Conservation (phyloP, 2,329 filamentous ascomycete genomes). For the Pezicula carpinea region DNA sequence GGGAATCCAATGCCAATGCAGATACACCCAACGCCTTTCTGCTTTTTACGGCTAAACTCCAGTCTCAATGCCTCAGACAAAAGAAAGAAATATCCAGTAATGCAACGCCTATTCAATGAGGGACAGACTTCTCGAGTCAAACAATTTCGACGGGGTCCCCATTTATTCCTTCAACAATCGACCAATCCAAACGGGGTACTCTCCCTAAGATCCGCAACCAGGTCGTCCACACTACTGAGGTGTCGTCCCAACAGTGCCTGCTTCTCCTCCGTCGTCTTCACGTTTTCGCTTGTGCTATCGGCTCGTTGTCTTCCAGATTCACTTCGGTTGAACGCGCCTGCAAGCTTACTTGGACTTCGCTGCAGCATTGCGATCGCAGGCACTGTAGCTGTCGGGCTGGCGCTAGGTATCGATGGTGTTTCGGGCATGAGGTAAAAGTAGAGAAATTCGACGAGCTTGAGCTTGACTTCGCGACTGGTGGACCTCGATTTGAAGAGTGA, state of each 20-base stretch:
- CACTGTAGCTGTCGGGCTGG: constrained; percentile 39
- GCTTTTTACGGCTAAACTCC: background rate
- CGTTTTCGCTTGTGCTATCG: constrained; percentile 33
- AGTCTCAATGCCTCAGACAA: constrained; percentile 7
- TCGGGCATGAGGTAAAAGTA: constrained; percentile 99
- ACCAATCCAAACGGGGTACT: constrained; percentile 68
- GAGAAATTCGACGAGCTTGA: constrained; percentile 93
- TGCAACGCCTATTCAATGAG: background rate
- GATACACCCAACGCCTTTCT: constrained; percentile 14
- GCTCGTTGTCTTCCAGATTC: constrained; percentile 28
- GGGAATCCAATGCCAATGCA: constrained; percentile 11
- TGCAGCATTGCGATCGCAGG: constrained; percentile 47
- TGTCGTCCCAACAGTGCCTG: constrained; percentile 59
- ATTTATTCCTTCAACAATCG: constrained; percentile 33
- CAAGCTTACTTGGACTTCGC: constrained; percentile 65
- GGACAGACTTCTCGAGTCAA: background rate
- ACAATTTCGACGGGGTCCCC: no score
- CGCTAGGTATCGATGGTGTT: constrained; percentile 52
- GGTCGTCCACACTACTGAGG: constrained; percentile 59
- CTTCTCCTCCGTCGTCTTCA: constrained; percentile 61
- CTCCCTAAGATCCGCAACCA: constrained; percentile 67
- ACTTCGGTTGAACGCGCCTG: constrained; percentile 47
- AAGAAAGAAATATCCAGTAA: background rate
- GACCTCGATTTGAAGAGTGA: constrained; percentile 87
- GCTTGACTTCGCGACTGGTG: constrained; percentile 83